Evolutionary conservation across 208 protist genomes (phyloP).

Genomic region (Acanthamoeba castellanii): DNA sequence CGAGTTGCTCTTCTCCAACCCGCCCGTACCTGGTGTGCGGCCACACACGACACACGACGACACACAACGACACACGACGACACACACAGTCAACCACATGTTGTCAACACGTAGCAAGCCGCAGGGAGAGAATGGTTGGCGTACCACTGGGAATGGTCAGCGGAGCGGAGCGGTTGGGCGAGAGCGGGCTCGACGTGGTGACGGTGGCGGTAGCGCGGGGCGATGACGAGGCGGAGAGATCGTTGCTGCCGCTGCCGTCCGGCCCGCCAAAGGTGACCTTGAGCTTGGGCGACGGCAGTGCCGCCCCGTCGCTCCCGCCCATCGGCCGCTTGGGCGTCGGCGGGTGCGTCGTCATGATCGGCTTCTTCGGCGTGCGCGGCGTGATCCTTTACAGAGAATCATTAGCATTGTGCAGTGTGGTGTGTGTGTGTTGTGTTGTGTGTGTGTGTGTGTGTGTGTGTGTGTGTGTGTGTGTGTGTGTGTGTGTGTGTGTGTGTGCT

Average conservation of each 20-base stretch:
- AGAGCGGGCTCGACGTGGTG: not conserved
- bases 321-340: conserved; percentile 31
- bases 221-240: not conserved
- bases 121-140: not conserved
- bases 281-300: conserved; percentile 40
- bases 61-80: not conserved
- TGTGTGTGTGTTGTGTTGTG: not conserved
- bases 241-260: not conserved
- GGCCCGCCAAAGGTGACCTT: conserved; percentile 42
- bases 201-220: not conserved
- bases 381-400: conserved; percentile 1
- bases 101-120: not conserved
- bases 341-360: conserved; percentile 38
- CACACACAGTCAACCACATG: not conserved
- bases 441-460: not conserved
- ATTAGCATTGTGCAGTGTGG: not conserved
- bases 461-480: not conserved
- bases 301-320: not conserved
- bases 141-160: not conserved
- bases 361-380: conserved; percentile 68
- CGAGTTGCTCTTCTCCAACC: conserved; percentile 60
- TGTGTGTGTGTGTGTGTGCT: not conserved
- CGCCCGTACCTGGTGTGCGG: not conserved
- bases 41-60: not conserved
- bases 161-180: not conserved